Conservation (phyloP, 2,329 filamentous ascomycete species). For the Aspergillus sergii region DNA sequence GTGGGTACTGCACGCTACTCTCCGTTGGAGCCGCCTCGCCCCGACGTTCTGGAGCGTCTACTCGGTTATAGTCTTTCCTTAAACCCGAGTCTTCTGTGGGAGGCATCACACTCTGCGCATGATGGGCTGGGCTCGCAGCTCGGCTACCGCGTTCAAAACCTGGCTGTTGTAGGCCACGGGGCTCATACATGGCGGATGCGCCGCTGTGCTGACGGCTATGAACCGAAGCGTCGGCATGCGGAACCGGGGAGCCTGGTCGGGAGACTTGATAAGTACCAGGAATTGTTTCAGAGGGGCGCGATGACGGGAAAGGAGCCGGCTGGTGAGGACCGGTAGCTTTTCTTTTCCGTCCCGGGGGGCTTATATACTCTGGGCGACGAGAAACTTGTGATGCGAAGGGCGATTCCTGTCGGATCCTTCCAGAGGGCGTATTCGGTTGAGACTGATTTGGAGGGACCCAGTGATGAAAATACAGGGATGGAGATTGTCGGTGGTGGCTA, state of each 20-base stretch:
- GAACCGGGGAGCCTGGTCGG: constrained; percentile 23
- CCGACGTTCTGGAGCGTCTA: constrained; percentile 6
- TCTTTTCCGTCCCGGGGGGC: constrained; percentile 77
- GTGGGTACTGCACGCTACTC: not conserved
- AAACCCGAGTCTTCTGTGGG: not conserved
- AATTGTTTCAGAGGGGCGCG: constrained; percentile 46
- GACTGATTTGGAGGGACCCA: constrained; percentile 80
- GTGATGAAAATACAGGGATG: constrained; percentile 86
- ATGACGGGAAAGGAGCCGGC: constrained; percentile 54
- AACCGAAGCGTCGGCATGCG: not conserved
- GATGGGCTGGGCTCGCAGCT: not conserved
- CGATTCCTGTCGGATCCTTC: constrained; percentile 63
- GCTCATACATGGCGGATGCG: constrained; percentile 8
- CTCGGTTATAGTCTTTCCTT: constrained; percentile 1
- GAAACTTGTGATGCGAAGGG: constrained; percentile 48
- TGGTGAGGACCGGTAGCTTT: constrained; percentile 66
- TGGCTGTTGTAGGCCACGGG: not conserved
- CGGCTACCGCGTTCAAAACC: constrained; percentile 5
- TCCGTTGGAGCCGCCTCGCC: constrained; percentile 5
- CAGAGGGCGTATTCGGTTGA: constrained; percentile 73
- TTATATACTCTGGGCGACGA: constrained; percentile 63
- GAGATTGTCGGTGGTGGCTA: constrained; percentile 62
- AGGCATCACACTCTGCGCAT: not conserved
- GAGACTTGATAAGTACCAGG: constrained; percentile 7
- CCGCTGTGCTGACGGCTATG: constrained; percentile 17